A percentile compares a stretch with the other conserved stretches of the same genome.
phyloP scores from a whole-genome alignment of 139 green algal species.

The Closterium sp. region DNA sequence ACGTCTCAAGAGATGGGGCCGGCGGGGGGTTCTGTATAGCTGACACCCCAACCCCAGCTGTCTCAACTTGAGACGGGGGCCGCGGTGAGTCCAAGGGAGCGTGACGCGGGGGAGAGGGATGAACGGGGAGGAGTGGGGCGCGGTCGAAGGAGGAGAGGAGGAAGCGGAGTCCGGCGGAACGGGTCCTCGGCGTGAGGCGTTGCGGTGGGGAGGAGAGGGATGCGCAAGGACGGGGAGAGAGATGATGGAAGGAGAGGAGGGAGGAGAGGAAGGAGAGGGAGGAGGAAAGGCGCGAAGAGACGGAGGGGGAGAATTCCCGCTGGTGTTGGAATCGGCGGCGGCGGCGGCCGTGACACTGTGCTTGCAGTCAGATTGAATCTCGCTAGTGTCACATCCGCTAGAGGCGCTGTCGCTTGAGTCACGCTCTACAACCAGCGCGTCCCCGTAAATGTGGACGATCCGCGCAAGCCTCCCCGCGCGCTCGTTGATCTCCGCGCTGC shows the following conservation, averaged over 20 bases:
- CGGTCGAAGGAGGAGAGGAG: too few relatives aligned
- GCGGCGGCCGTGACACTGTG: not conserved
- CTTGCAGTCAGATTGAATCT: not conserved
- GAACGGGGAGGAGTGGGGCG: too few relatives aligned
- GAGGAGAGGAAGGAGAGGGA: not conserved
- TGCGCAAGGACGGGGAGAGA: not conserved
- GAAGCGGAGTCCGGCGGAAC: too few relatives aligned
- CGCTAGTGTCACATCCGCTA: not conserved
- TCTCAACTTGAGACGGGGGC: not conserved
- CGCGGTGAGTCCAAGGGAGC: not conserved
- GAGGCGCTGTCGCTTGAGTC: not conserved
- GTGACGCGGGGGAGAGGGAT: not conserved
- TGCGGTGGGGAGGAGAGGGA: not conserved
- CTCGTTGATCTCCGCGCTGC: not conserved
- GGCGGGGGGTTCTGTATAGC: not conserved
- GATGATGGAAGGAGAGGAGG: not conserved
- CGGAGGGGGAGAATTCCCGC: not conserved
- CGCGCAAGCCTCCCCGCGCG: not conserved
- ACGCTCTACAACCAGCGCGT: not conserved
- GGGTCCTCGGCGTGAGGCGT: not conserved
- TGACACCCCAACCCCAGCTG: not conserved
- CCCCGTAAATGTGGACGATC: not conserved
- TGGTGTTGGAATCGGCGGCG: not conserved
- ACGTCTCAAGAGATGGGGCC: not conserved
- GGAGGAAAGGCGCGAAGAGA: not conserved